Conservation (phyloP, 371 early-diverging fungal species). For the Mucor racemosus region DNA sequence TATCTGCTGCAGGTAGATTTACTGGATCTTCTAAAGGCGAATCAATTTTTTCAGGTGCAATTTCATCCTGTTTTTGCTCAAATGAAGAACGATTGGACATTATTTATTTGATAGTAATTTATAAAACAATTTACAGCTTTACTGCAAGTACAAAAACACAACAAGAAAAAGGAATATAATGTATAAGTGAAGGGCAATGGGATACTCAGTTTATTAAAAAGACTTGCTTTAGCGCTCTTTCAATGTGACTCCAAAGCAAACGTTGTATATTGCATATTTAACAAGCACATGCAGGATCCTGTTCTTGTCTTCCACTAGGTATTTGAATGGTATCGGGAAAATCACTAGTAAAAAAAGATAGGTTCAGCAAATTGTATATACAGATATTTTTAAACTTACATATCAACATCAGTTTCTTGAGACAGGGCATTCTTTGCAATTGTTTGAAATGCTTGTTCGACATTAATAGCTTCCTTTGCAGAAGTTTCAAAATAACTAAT, state of each 20-base stretch:
- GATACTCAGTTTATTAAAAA: neutral
- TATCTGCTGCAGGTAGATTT: neutral
- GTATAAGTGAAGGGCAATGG: neutral
- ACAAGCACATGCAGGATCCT: conserved; percentile 59
- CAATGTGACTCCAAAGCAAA: conserved; percentile 3
- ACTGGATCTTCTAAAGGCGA: neutral
- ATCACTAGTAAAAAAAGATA: conserved; percentile 62
- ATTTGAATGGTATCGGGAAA: conserved; percentile 93
- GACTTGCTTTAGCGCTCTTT: neutral
- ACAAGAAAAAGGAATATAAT: neutral
- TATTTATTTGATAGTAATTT: neutral
- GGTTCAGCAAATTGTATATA: neutral
- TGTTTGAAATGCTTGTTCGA: conserved; percentile 95
- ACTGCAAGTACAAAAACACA: neutral
- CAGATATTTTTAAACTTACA: conserved; percentile 51
- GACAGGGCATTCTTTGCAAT: conserved; percentile 93
- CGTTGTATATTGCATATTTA: conserved; percentile 20
- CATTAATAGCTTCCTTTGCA: conserved; percentile 97
- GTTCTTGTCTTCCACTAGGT: conserved; percentile 71
- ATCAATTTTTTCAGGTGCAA: neutral
- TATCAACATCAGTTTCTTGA: conserved; percentile 90
- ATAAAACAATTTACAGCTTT: neutral
- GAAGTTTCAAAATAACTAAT: conserved; percentile 92
- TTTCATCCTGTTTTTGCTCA: neutral
- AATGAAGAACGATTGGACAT: neutral